Evolutionary conservation across 2,329 filamentous ascomycete species (phyloP).

Genomic region (Aspergillus fischeri): DNA sequence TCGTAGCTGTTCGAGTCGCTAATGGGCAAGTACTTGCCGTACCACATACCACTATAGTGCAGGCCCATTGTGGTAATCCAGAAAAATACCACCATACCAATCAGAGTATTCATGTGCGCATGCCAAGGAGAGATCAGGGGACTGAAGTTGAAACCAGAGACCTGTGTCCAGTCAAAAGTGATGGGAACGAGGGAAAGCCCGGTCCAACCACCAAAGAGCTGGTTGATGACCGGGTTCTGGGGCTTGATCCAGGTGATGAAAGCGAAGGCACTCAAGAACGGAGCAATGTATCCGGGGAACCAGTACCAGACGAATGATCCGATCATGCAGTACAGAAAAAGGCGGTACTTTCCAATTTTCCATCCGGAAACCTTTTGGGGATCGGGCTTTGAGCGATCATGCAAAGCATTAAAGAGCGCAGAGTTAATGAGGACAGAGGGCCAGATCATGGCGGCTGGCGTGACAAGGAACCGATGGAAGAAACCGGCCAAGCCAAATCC

Average conservation of each 20-base stretch:
- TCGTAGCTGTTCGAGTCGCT: conserved; percentile 68
- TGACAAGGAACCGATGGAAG: conserved; percentile 58
- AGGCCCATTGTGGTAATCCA: conserved; percentile 56
- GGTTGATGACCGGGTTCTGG: conserved; percentile 64
- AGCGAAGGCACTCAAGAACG: conserved; percentile 66
- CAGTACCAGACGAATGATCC: conserved; percentile 64
- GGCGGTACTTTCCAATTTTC: conserved; percentile 60
- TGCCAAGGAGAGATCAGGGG: conserved; percentile 69
- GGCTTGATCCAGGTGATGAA: conserved; percentile 70
- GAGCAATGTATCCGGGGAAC: conserved; percentile 65
- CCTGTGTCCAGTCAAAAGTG: conserved; percentile 73
- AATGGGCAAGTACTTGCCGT: conserved; percentile 62
- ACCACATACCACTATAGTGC: conserved; percentile 65
- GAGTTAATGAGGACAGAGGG: conserved; percentile 63
- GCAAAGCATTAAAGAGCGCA: conserved; percentile 68
- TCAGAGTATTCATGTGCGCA: conserved; percentile 68
- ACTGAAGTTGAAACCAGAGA: conserved; percentile 64
- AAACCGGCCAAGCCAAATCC: conserved; percentile 68
- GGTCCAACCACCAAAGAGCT: conserved; percentile 66
- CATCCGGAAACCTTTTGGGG: conserved; percentile 59
- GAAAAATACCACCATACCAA: conserved; percentile 64
- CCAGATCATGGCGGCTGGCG: conserved; percentile 68
- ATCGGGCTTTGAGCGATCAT: conserved; percentile 57
- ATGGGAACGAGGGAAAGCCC: conserved; percentile 66
- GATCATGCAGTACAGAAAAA: conserved; percentile 58